Conservation (phyloP, 1,284 basidiomycete species). For the Fomitopsis pinicola region DNA sequence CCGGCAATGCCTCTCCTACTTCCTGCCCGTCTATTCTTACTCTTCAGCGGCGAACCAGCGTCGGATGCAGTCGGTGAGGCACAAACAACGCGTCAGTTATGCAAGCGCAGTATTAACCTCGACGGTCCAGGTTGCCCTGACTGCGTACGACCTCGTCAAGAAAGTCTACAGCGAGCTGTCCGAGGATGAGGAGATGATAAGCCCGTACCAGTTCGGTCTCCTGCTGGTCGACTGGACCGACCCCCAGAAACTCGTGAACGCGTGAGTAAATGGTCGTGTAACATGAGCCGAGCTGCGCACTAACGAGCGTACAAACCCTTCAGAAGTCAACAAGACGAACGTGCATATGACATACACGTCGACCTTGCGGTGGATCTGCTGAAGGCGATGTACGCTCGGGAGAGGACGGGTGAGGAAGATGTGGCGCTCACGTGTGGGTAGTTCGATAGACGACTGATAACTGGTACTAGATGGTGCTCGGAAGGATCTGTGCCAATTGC, state of each 20-base stretch:
- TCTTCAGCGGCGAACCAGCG: slow-evolving; percentile 76
- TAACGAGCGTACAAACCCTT: slow-evolving; percentile 27
- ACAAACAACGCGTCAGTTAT: too few relatives aligned
- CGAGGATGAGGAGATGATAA: slow-evolving; percentile 73
- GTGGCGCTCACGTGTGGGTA: neutral
- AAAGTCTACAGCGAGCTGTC: slow-evolving; percentile 66
- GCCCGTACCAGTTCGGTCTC: slow-evolving; percentile 74
- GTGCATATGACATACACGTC: slow-evolving; percentile 57
- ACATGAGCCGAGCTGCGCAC: neutral
- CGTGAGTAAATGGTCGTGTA: slow-evolving; percentile 37
- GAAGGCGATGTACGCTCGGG: slow-evolving; percentile 45
- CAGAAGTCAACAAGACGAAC: neutral
- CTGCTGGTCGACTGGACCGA: slow-evolving; percentile 92
- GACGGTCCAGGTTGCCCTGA: slow-evolving; percentile 60
- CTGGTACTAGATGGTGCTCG: slow-evolving; percentile 58
- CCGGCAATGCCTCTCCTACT: slow-evolving; percentile 90
- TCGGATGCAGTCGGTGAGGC: slow-evolving; percentile 62
- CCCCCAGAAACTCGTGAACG: slow-evolving; percentile 60
- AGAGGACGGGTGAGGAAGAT: slow-evolving; percentile 33
- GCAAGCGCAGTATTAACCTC: neutral
- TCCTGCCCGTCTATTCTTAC: slow-evolving; percentile 90
- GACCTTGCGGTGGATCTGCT: slow-evolving; percentile 76
- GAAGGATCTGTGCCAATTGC: slow-evolving; percentile 75
- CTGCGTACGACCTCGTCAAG: slow-evolving; percentile 64
- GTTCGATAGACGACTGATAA: neutral